Conservation (phyloP, 2,329 filamentous ascomycete genomes). For the Ceratocystis alfenasii region DNA sequence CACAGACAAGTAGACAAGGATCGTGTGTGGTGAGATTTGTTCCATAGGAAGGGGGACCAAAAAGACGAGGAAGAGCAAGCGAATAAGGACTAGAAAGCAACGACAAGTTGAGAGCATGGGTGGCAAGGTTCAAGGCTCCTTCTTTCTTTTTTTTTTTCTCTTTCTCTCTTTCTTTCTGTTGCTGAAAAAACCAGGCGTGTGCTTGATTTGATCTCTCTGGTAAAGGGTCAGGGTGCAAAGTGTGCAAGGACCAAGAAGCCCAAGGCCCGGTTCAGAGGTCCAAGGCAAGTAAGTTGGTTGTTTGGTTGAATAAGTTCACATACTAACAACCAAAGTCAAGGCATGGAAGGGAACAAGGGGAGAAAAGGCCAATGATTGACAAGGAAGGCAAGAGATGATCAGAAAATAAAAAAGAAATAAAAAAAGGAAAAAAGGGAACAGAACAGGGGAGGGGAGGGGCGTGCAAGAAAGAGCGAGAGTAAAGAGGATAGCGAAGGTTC, state of each 20-base stretch:
- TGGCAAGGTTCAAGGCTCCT: conserved; percentile 9
- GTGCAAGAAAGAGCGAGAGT: background rate
- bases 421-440: background rate
- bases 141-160: background rate
- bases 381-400: conserved; percentile 4
- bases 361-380: conserved; percentile 4
- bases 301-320: background rate
- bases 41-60: conserved; percentile 11
- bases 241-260: conserved; percentile 9
- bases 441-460: background rate
- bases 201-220: conserved; percentile 11
- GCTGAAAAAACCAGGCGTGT: background rate
- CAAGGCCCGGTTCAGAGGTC: background rate
- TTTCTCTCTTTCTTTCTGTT: too few species aligned
- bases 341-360: conserved; percentile 1
- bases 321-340: conserved; percentile 4
- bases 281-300: background rate
- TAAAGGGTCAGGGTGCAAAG: conserved; percentile 7
- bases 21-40: conserved; percentile 10
- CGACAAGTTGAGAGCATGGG: background rate
- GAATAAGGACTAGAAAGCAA: conserved; percentile 9
- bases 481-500: background rate
- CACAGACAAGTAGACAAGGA: conserved; percentile 9
- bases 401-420: background rate
- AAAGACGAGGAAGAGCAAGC: background rate